phyloP scores from a whole-genome alignment of 2,329 filamentous ascomycete genomes.

The Fusarium nygamai region DNA sequence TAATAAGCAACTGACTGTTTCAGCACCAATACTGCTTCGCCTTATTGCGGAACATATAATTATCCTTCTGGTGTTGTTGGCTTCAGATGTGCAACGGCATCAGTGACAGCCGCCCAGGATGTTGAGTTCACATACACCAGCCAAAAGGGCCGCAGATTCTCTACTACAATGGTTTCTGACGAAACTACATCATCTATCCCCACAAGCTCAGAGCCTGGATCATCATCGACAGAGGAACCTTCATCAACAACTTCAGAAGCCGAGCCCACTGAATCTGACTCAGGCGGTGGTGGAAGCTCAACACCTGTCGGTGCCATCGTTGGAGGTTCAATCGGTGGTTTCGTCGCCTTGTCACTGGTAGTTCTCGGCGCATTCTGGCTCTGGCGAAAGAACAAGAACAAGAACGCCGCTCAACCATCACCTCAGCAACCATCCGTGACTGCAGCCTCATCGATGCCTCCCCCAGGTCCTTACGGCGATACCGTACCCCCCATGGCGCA shows the following conservation, averaged over 20 bases:
- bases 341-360: slow-evolving; percentile 1
- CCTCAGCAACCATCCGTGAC: not conserved
- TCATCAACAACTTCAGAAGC: not conserved
- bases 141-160: not conserved
- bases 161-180: not conserved
- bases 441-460: not conserved
- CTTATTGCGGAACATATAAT: slow-evolving; percentile 26
- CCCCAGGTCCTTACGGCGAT: not conserved
- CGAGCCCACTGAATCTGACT: not conserved
- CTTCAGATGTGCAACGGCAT: slow-evolving; percentile 14
- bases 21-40: slow-evolving; percentile 15
- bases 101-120: not conserved
- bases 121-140: slow-evolving; percentile 14
- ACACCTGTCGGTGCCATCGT: slow-evolving; percentile 24
- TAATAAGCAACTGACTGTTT: not conserved
- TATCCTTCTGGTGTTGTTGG: slow-evolving; percentile 11
- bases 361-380: slow-evolving; percentile 17
- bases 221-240: not conserved
- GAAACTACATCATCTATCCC: not conserved
- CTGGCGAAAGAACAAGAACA: slow-evolving; percentile 9
- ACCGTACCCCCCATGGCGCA: not conserved
- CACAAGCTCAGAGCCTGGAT: not conserved
- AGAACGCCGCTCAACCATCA: not conserved
- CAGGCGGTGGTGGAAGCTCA: not conserved
- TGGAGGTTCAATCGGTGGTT: slow-evolving; percentile 17